phyloP scores from a whole-genome alignment of 352 stramenopile species.

The Pythium pyrilobum region DNA sequence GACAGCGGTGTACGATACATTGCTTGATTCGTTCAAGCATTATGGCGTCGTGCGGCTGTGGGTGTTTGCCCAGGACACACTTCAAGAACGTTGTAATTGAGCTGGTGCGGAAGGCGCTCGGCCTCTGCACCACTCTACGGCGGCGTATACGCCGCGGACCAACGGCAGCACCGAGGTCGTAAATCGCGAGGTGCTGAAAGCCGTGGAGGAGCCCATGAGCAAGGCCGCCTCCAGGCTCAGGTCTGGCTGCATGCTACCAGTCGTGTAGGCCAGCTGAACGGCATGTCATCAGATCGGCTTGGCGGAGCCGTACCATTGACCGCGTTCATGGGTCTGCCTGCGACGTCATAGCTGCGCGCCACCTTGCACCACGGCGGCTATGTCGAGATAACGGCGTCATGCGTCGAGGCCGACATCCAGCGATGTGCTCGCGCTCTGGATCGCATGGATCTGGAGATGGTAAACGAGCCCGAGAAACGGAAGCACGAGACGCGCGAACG shows the following conservation, averaged over 20 bases:
- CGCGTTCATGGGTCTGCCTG: conserved; percentile 10
- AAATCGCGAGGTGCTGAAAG: conserved; percentile 20
- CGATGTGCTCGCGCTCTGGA: background rate
- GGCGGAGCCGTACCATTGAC: conserved; percentile 1
- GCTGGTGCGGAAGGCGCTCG: conserved; percentile 4
- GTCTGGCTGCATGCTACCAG: conserved; percentile 5
- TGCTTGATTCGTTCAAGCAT: conserved; percentile 26
- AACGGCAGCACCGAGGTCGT: conserved; percentile 31
- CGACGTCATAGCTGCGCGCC: background rate
- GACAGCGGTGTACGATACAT: background rate
- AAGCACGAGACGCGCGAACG: conserved; percentile 2
- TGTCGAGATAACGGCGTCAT: background rate
- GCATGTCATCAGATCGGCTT: background rate
- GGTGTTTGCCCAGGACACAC: conserved; percentile 24
- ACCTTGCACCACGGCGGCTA: background rate
- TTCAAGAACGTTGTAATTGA: conserved; percentile 28
- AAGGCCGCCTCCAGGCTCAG: background rate
- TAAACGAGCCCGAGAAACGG: conserved; percentile 8
- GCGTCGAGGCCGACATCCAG: background rate
- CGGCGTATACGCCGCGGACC: conserved; percentile 24
- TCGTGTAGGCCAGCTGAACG: conserved; percentile 14
- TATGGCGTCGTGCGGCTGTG: conserved; percentile 21
- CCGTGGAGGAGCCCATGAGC: conserved; percentile 1
- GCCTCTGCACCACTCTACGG: conserved; percentile 22
- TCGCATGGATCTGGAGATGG: conserved; percentile 1